Conservation (phyloP, 2,329 filamentous ascomycete species). For the Fusarium temperatum region DNA sequence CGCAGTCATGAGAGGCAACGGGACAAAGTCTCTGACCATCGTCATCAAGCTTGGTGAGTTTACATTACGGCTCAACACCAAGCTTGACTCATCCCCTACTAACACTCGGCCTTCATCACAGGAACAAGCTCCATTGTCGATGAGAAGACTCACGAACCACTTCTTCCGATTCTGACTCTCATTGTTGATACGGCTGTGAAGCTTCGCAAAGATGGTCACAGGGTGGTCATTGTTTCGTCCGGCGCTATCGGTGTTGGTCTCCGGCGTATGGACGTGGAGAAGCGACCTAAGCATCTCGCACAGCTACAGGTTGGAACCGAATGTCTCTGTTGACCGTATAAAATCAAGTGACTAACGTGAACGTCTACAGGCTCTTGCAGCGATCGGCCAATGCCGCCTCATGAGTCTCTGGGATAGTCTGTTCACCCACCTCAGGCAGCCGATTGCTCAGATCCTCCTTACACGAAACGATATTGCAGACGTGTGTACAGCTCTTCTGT, state of each 20-base stretch:
- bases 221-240: conserved; percentile 95
- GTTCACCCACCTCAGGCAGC: conserved; percentile 87
- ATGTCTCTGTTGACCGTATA: not conserved
- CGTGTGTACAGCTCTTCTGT: conserved; percentile 56
- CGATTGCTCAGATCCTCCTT: conserved; percentile 92
- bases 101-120: conserved; percentile 59
- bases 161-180: conserved; percentile 87
- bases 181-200: conserved; percentile 95
- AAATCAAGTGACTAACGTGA: conserved; percentile 14
- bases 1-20: conserved; percentile 68
- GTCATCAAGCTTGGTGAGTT: conserved; percentile 86
- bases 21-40: conserved; percentile 60
- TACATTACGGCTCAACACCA: conserved; percentile 1
- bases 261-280: conserved; percentile 86
- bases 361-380: conserved; percentile 76
- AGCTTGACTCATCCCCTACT: conserved; percentile 24
- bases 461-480: conserved; percentile 97
- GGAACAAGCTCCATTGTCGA: conserved; percentile 99
- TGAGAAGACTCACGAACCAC: conserved; percentile 91
- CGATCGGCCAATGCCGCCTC: conserved; percentile 93
- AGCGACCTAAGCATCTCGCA: conserved; percentile 88
- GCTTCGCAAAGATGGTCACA: conserved; percentile 88
- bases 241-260: conserved; percentile 96
- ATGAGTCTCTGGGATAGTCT: conserved; percentile 96
- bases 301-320: conserved; percentile 73